Base-by-base conservation (phyloP, 2,329 filamentous ascomycete genomes). In the Trichophyton verrucosum region DNA sequence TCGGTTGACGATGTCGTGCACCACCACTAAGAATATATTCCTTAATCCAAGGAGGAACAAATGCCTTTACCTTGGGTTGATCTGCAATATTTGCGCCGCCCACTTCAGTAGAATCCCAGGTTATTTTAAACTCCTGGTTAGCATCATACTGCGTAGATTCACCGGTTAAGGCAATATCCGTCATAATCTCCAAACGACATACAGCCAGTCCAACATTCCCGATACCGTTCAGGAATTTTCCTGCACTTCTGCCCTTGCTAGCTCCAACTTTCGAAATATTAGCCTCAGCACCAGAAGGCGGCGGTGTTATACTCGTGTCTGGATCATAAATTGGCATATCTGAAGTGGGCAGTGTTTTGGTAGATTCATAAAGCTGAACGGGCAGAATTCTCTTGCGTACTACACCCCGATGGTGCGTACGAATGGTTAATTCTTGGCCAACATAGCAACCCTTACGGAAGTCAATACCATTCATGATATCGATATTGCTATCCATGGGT, bases 401-500 rank as follows among this genome's bases (percentile, higher is more conserved):
- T 15, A 99, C 89, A 22, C 94, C 94, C 11, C 88, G 91, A 74
- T 99, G 94, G 72, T 91, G 87, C 1, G 94, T 99, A 47, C 94
- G 86, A 65, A 97, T 96, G 1, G 94, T 97, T 65, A 99, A 81
- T 74, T 99, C 94, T 75, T 99, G 94, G 0, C 94, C 94, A 6
- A 97, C 84, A 73, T 99, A 99, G 75, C 94, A 99, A 6, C 94
- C 94, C 77, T 99, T 99, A 70, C 85, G 85, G 77, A 94, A 99
- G 74, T 96, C 89, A 66, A 99, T 86, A 27, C 85, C 94, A 56
- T 83, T 82, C 81, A 89, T 89, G 62, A 89, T 76, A 74, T 99
- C 94, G 71, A 97, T 81, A 72, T 96, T 96, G 70, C 81, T 86
- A 74, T 97, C 92, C 73, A 91, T 86, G 0, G 94, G 92, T 60